Evolutionary conservation across 441 rosid species (phyloP), one percentile per base, ranked within the genome.

Genomic region (Pelargonium myrrhifolium): DNA sequence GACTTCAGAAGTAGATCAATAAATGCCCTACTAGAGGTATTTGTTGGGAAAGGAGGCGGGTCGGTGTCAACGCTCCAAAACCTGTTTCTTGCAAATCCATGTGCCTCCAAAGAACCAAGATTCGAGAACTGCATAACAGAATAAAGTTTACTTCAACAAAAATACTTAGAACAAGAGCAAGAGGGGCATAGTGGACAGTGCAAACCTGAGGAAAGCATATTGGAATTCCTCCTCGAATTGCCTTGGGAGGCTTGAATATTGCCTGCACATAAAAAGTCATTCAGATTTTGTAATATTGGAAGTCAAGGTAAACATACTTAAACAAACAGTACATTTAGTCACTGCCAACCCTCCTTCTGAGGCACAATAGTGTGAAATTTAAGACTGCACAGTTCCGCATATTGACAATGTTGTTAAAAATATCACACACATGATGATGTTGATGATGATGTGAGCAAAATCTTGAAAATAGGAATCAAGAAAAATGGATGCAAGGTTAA

Each of bases 1-100:
- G 71, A 76, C 76, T 68, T 80, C 37, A 82, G 74, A 63, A 85
- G 81, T 17, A 85, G 73, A 64, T 85, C 87, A 74, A 85, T 45
- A 7, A 72, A 83, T 11, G 87, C 85, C 79, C 65, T 84, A 62
- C 71, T 72, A 21, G 79, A 65, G 39, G 86, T 74, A 72, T 81
- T 82, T 74, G 83, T 69, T 40, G 93, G 86, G 66, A 82, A 73
- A 62, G 80, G 86, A 11, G 90, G 88, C 59, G 90, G 86, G 51
- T 83, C 79, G 40, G 65, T 11, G 42, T 24, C 65, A 61, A 61
- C 26, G 65, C 81, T 82, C 98, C 99, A 95, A 22, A 90, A 64
- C 80, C 85, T 90, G 74, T 88, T 95, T 81, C 97, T 89, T 72
- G 97, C 96, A 80, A 95, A 90, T 63, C 99, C 99, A 86, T 90